Conservation (phyloP, 441 rosid genomes). For the Erodium chrysanthum region DNA sequence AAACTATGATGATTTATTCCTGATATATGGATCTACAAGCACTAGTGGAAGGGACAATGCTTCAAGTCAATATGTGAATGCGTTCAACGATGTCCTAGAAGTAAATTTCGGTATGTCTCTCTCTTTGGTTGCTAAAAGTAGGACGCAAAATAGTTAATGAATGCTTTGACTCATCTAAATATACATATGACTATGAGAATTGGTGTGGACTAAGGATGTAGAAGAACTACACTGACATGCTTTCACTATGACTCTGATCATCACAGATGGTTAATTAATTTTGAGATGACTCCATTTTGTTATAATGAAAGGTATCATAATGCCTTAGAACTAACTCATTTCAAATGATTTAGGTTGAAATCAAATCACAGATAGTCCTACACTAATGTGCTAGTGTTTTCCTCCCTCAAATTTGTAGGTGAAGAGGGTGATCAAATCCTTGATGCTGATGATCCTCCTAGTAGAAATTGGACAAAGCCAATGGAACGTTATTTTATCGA, state of each 20-base stretch:
- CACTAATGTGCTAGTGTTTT: not conserved
- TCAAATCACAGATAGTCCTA: not conserved
- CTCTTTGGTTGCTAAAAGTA: not conserved
- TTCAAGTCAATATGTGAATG: slow-evolving; percentile 21
- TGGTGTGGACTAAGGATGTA: not conserved
- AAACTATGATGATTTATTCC: slow-evolving; percentile 40
- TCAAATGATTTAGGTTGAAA: not conserved
- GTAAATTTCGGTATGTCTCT: slow-evolving; percentile 17
- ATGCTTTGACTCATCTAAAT: not conserved
- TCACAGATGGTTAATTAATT: not conserved
- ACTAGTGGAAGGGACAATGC: slow-evolving; percentile 11
- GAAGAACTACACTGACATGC: not conserved
- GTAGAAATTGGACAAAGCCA: slow-evolving; percentile 71
- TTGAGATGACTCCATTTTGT: not conserved
- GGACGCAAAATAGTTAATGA: not conserved
- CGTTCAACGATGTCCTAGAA: slow-evolving; percentile 20
- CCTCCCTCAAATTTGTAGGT: slow-evolving; percentile 20
- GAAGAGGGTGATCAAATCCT: slow-evolving; percentile 28
- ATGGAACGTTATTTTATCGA: slow-evolving; percentile 88
- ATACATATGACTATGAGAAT: not conserved
- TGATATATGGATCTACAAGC: slow-evolving; percentile 34
- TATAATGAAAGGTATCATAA: not conserved
- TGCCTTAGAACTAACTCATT: not conserved
- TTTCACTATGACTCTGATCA: not conserved
- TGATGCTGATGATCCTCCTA: slow-evolving; percentile 35